Evolutionary conservation across 441 rosid genomes (phyloP).

Genomic region (Gossypium gossypioides): DNA sequence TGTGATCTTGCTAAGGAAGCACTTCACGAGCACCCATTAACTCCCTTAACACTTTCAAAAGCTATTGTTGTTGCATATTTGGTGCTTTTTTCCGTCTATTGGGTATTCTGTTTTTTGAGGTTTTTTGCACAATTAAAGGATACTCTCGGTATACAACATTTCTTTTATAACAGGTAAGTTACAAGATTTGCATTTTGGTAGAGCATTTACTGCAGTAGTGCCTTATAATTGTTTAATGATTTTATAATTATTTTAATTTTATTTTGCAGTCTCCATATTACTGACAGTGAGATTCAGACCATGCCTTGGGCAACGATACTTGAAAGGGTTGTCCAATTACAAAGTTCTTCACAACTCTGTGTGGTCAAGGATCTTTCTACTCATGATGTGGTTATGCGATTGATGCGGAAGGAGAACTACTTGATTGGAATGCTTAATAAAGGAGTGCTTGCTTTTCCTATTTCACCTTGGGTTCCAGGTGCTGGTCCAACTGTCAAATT

Average conservation of each 20-base stretch:
- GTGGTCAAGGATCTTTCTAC: slow-evolving; percentile 94
- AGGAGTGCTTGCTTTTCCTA: slow-evolving; percentile 87
- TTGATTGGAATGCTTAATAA: slow-evolving; percentile 95
- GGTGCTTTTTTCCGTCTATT: slow-evolving; percentile 70
- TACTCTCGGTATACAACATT: slow-evolving; percentile 64
- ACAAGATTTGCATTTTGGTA: slow-evolving; percentile 1
- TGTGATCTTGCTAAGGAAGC: slow-evolving; percentile 97
- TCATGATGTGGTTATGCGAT: slow-evolving; percentile 82
- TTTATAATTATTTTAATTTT: slow-evolving; percentile 5
- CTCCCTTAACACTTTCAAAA: slow-evolving; percentile 74
- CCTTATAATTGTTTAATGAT: slow-evolving; percentile 4
- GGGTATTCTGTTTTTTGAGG: slow-evolving; percentile 88
- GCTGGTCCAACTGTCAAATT: slow-evolving; percentile 69
- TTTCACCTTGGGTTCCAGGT: slow-evolving; percentile 82
- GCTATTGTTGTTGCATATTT: slow-evolving; percentile 80
- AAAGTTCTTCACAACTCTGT: slow-evolving; percentile 69
- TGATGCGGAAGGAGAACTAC: slow-evolving; percentile 98
- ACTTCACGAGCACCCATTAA: slow-evolving; percentile 70
- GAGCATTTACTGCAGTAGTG: neutral
- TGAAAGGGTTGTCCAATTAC: slow-evolving; percentile 80
- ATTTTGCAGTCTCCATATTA: slow-evolving; percentile 77
- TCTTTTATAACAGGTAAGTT: slow-evolving; percentile 68
- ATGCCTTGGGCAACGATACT: slow-evolving; percentile 90
- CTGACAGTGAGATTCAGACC: slow-evolving; percentile 85
- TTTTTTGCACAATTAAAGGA: slow-evolving; percentile 84